Evolutionary conservation across 768 basidiomycete genomes (phyloP), one percentile per base, ranked within the genome.

Genomic region (Candolleomyces eurysporus): DNA sequence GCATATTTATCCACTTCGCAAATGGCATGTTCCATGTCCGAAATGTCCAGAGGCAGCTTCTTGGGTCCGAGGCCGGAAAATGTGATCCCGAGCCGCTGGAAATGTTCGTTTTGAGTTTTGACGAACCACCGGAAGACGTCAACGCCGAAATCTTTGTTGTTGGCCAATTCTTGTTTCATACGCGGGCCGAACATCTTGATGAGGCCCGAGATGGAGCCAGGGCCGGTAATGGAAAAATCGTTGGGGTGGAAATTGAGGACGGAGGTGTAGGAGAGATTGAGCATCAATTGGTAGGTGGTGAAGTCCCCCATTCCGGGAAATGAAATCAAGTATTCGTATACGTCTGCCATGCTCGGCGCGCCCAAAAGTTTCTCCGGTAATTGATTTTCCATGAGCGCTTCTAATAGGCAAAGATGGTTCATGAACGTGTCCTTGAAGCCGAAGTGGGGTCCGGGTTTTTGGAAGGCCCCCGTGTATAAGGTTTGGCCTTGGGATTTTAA

Each of bases 1-100:
- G 84, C 78, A 67, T 92, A 92, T 68, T 92, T 90, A 74, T 91
- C 89, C 49, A 88, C 78, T 69, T 93, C 91, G 73, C 91, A 93
- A 16, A 92, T 73, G 1, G 86, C 78, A 69, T 93, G 91, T 74
- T 93, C 91, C 57, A 92, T 76, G 69, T 93, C 91, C 42, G 85
- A 83, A 53, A 91, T 74, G 65, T 81, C 79, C 78, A 89, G 84
- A 7, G 82, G 82, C 13, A 82, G 75, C 16, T 68, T 65, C 3
- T 78, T 61, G 0, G 80, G 77, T 17, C 86, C 84, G 11, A 88
- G 73, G 17, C 81, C 82, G 0, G 78, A 73, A 63, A 87, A 85
- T 0, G 74, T 59, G 46, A 88, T 67, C 4, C 84, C 83, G 39
- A 89, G 75, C 16, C 87, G 83, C 49, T 78, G 68, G 67, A 90